Conservation (phyloP, 768 basidiomycete genomes). For the Leucocoprinus sp. region DNA sequence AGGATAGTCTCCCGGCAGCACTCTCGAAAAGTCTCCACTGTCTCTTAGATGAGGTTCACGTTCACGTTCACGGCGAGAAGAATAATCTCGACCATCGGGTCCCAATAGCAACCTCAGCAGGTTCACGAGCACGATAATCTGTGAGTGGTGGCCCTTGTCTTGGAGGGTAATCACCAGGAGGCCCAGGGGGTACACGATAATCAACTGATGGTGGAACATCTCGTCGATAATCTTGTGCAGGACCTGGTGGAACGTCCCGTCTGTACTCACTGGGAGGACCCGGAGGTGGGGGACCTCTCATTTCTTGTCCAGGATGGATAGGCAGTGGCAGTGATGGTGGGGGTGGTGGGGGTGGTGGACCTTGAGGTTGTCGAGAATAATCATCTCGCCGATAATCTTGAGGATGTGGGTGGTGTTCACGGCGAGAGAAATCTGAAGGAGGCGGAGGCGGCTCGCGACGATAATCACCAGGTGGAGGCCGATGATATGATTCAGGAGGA, state of each 20-base stretch:
- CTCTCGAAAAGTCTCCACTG: slow-evolving; percentile 7
- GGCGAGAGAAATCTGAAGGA: slow-evolving; percentile 7
- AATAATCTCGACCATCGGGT: slow-evolving; percentile 3
- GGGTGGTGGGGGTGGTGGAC: slow-evolving; percentile 6
- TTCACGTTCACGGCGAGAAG: slow-evolving; percentile 6
- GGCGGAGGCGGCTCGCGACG: slow-evolving; percentile 5
- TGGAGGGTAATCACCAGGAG: slow-evolving; percentile 5
- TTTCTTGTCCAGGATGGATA: slow-evolving; percentile 7
- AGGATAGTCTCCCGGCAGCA: slow-evolving; percentile 5
- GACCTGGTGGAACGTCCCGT: slow-evolving; percentile 3
- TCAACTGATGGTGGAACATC: slow-evolving; percentile 3
- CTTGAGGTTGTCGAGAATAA: slow-evolving; percentile 1
- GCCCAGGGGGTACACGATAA: slow-evolving; percentile 8
- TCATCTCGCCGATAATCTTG: slow-evolving; percentile 9
- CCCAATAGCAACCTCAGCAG: slow-evolving; percentile 6
- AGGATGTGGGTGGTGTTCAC: slow-evolving; percentile 4
- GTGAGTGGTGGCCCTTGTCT: slow-evolving; percentile 4
- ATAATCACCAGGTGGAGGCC: slow-evolving; percentile 6
- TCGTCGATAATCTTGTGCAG: slow-evolving; percentile 5
- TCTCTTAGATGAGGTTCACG: slow-evolving; percentile 5
- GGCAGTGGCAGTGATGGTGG: slow-evolving; percentile 13
- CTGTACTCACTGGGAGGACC: slow-evolving; percentile 4
- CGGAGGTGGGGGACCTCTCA: slow-evolving; percentile 6
- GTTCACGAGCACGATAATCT: slow-evolving; percentile 6
- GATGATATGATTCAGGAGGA: slow-evolving; percentile 9